Percentiles rank a stretch among this genome's conserved stretches.
These are phyloP conservation scores for Pestalotiopsis sp. DNA, from an alignment of 2,329 filamentous ascomycete genomes.

Conservation along the genomic window DNA sequence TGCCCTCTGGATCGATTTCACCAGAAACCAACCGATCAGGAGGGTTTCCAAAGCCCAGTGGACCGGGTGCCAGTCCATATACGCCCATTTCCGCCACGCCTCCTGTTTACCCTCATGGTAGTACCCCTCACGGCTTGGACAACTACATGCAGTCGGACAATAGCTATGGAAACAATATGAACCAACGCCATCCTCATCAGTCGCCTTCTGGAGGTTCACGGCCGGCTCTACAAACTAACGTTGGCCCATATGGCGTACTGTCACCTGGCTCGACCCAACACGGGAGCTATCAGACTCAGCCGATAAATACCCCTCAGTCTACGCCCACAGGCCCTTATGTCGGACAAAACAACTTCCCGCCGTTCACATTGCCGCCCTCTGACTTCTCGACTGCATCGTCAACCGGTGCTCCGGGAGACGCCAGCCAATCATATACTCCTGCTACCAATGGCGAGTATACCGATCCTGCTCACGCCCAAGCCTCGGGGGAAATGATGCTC, in stretches of 20 bases:
- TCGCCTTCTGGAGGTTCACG: conserved; percentile 46
- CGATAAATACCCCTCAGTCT: conserved; percentile 47
- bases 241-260: conserved; percentile 53
- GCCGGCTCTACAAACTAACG: conserved; percentile 48
- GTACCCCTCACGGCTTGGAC: conserved; percentile 41
- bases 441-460: conserved; percentile 46
- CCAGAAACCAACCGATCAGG: conserved; percentile 50
- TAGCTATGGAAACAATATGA: conserved; percentile 34
- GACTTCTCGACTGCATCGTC: conserved; percentile 52
- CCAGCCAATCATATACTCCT: conserved; percentile 39
- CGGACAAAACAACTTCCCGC: conserved; percentile 62
- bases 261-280: conserved; percentile 55
- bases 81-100: conserved; percentile 49
- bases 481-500: conserved; percentile 58
- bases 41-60: conserved; percentile 46
- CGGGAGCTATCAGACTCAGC: conserved; percentile 48
- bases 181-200: conserved; percentile 38
- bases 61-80: conserved; percentile 46
- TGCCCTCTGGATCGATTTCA: conserved; percentile 44
- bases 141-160: conserved; percentile 45
- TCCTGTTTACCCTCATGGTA: conserved; percentile 38
- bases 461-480: conserved; percentile 45
- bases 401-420: conserved; percentile 35
- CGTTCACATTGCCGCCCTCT: conserved; percentile 65
- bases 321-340: conserved; percentile 51